phyloP scores from a whole-genome alignment of 768 basidiomycete genomes.

The Pholiota molesta region DNA sequence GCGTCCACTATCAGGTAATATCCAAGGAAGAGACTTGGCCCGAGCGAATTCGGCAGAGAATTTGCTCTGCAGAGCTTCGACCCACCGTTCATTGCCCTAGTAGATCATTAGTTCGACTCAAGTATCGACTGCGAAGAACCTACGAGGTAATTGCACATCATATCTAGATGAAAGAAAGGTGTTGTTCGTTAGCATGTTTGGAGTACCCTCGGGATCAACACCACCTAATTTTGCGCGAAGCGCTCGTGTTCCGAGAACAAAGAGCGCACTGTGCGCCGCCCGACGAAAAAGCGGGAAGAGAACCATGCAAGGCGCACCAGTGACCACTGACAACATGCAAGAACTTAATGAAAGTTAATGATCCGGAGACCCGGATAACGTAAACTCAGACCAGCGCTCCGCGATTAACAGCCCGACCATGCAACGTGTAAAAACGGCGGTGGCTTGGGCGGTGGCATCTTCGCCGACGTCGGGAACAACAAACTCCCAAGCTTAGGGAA shows the following conservation, averaged over 20 bases:
- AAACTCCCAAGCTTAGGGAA: neutral
- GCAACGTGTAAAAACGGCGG: conserved; percentile 19
- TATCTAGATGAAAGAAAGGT: conserved; percentile 45
- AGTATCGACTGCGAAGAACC: conserved; percentile 18
- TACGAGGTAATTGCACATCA: conserved; percentile 88
- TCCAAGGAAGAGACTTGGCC: conserved; percentile 57
- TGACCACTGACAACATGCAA: conserved; percentile 12
- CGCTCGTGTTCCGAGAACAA: conserved; percentile 14
- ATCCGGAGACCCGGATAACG: neutral
- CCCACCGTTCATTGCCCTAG: conserved; percentile 80
- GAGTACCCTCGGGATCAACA: neutral
- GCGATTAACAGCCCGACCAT: conserved; percentile 7
- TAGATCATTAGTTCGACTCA: neutral
- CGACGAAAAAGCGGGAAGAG: conserved; percentile 2
- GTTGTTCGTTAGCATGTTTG: conserved; percentile 20
- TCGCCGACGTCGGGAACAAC: neutral
- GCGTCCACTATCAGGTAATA: conserved; percentile 52
- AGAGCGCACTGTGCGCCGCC: conserved; percentile 1
- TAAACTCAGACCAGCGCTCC: neutral
- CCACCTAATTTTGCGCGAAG: conserved; percentile 12
- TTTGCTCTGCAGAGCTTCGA: conserved; percentile 60
- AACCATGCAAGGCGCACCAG: conserved; percentile 7
- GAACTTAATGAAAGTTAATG: conserved; percentile 5
- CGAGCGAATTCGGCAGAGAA: conserved; percentile 64
- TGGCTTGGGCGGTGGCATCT: conserved; percentile 2